Percentiles rank a stretch among this genome's conserved stretches.
Evolutionary conservation across 148 eudicot species (phyloP).

Genomic region (Vaccinium macrocarpon): DNA sequence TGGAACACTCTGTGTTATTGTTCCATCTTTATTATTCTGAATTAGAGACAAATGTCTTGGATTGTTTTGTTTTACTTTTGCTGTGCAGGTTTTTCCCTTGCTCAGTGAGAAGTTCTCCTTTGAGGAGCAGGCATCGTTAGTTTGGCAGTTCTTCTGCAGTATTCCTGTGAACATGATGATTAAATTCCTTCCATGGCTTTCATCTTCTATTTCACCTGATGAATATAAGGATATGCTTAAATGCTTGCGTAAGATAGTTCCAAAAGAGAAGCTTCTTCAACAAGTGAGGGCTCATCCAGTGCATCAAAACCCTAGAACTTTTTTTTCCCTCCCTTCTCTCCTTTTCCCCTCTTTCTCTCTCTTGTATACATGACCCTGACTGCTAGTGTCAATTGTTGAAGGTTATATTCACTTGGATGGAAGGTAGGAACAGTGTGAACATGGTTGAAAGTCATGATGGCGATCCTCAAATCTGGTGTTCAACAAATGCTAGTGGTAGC

Average conservation of each 20-base stretch:
- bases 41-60: background rate
- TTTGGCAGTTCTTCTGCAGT: slow-evolving; percentile 95
- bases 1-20: background rate
- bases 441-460: slow-evolving; percentile 37
- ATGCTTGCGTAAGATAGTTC: slow-evolving; percentile 76
- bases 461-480: slow-evolving; percentile 30
- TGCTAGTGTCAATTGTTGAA: slow-evolving; percentile 27
- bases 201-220: slow-evolving; percentile 75
- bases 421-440: slow-evolving; percentile 45
- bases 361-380: slow-evolving; percentile 20
- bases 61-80: slow-evolving; percentile 4
- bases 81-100: slow-evolving; percentile 78
- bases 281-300: slow-evolving; percentile 49
- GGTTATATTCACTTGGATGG: slow-evolving; percentile 97
- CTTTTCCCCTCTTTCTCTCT: background rate
- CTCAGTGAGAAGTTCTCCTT: slow-evolving; percentile 89
- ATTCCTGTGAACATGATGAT: slow-evolving; percentile 98
- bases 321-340: background rate
- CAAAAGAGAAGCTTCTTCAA: slow-evolving; percentile 88
- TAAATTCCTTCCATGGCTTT: slow-evolving; percentile 97
- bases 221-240: slow-evolving; percentile 84
- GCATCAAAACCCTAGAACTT: background rate
- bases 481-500: slow-evolving; percentile 29
- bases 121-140: slow-evolving; percentile 93
- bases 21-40: background rate